Conservation (phyloP, 2,329 filamentous ascomycete species). For the Verticillium zaregamsianum region DNA sequence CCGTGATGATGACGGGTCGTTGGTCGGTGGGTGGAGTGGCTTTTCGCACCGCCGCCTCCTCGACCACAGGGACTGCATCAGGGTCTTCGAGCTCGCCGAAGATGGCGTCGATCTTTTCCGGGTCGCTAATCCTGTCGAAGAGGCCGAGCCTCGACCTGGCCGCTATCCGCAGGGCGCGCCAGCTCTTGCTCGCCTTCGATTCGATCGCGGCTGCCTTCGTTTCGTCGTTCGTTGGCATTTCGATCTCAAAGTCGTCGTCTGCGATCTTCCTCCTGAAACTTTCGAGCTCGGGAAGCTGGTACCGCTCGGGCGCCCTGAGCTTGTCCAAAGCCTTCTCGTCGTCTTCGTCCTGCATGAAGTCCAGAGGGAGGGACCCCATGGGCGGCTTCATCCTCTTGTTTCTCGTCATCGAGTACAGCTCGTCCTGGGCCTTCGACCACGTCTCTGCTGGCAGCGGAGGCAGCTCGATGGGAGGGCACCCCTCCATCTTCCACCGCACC, state of each 20-base stretch:
- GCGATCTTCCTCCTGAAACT: conserved; percentile 70
- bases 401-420: conserved; percentile 61
- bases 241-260: conserved; percentile 79
- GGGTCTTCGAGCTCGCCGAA: conserved; percentile 46
- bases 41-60: conserved; percentile 21
- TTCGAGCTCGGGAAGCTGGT: conserved; percentile 64
- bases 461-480: conserved; percentile 80
- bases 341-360: conserved; percentile 70
- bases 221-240: conserved; percentile 66
- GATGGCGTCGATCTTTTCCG: conserved; percentile 61
- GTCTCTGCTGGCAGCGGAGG: conserved; percentile 65
- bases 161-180: conserved; percentile 81
- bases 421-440: conserved; percentile 65
- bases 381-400: conserved; percentile 68
- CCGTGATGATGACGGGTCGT: conserved; percentile 62
- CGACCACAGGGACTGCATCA: conserved; percentile 21
- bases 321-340: conserved; percentile 56
- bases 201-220: conserved; percentile 55
- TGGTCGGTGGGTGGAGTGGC: conserved; percentile 40
- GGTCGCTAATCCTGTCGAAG: conserved; percentile 86
- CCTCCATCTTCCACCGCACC: conserved; percentile 97
- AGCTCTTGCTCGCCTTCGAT: conserved; percentile 81
- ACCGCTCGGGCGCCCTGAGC: conserved; percentile 63
- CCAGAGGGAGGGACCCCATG: conserved; percentile 69
- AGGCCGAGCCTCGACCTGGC: conserved; percentile 67